Evolutionary conservation across 192 early-diverging fungal species (phyloP).

Genomic region (Globomyces pollinis-pini): DNA sequence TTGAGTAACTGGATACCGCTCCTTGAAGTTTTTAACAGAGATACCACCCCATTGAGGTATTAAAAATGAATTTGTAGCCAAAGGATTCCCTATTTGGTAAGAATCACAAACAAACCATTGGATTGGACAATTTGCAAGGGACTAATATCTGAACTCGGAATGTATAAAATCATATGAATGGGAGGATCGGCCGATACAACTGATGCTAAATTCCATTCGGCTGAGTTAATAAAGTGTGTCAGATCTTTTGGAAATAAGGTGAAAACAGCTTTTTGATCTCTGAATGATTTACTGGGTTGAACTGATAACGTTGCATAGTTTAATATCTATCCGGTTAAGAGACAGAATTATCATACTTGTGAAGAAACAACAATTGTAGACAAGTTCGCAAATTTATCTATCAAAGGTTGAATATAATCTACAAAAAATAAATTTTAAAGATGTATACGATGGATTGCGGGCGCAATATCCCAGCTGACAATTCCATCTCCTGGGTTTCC

Average conservation of each 20-base stretch:
- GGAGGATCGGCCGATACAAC: slow-evolving; percentile 70
- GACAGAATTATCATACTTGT: slow-evolving; percentile 48
- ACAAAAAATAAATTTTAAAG: too few species aligned
- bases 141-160: slow-evolving; percentile 57
- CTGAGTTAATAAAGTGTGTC: slow-evolving; percentile 88
- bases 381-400: slow-evolving; percentile 57
- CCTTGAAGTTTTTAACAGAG: too few species aligned
- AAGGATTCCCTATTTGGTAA: slow-evolving; percentile 39
- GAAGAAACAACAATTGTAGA: slow-evolving; percentile 72
- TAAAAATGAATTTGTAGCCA: slow-evolving; percentile 72
- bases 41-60: slow-evolving; percentile 97
- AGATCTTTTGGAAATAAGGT: slow-evolving; percentile 61
- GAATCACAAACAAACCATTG: background rate
- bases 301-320: slow-evolving; percentile 75
- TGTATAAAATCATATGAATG: slow-evolving; percentile 86
- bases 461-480: slow-evolving; percentile 78
- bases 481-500: slow-evolving; percentile 62
- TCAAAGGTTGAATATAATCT: slow-evolving; percentile 62
- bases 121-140: slow-evolving; percentile 63
- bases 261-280: slow-evolving; percentile 9
- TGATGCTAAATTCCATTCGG: slow-evolving; percentile 93
- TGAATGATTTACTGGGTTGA: slow-evolving; percentile 33
- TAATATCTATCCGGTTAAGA: too few species aligned
- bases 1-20: slow-evolving; percentile 41
- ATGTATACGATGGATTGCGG: too few species aligned